Evolutionary conservation across 441 rosid genomes (phyloP), one percentile per base, ranked within the genome.

Genomic region (Dalechampia spathulata): DNA sequence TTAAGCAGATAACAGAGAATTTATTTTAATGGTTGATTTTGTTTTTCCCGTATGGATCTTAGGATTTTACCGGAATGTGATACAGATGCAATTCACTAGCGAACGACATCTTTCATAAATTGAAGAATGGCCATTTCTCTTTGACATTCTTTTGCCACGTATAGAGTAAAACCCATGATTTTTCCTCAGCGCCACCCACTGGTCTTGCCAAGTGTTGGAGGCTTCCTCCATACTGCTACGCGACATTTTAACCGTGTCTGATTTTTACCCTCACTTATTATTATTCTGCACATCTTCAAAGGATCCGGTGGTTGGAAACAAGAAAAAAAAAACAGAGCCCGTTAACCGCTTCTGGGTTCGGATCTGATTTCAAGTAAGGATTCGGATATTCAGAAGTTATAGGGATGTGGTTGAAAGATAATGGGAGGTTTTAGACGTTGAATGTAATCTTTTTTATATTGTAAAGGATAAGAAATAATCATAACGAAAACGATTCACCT

Each of bases 121-220:
- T 40, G n/a, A 60, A 41, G 25, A 50, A 27, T 20, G 30, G 5
- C 20, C 50, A 19, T 43, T 55, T 28, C 12, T 15, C 32, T 43
- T 43, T 49, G n/a, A n/a, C n/a, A 28, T 36, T 8, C 4, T 1
- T 43, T 57, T 57, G 61, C 30, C 61, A 57, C 52, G 38, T 44
- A 16, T 21, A 19, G 15, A 15, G 5, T 50, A 57, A 19, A 12
- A 14, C 2, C 21, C 32, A n/a, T n/a, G n/a, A n/a, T n/a, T n/a
- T n/a, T n/a, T n/a, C n/a, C n/a, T n/a, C n/a, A n/a, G n/a, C n/a
- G n/a, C n/a, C n/a, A n/a, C n/a, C n/a, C n/a, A n/a, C n/a, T n/a
- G n/a, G n/a, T n/a, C 30, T 36, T 23, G 27, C 26, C 48, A 28
- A 16, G 27, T 55, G 41, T 26, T 39, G 57, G 57, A 52, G 14